Evolutionary conservation across 176 grass and related monocot genomes (phyloP).

Genomic region (Dactylis glomerata): DNA sequence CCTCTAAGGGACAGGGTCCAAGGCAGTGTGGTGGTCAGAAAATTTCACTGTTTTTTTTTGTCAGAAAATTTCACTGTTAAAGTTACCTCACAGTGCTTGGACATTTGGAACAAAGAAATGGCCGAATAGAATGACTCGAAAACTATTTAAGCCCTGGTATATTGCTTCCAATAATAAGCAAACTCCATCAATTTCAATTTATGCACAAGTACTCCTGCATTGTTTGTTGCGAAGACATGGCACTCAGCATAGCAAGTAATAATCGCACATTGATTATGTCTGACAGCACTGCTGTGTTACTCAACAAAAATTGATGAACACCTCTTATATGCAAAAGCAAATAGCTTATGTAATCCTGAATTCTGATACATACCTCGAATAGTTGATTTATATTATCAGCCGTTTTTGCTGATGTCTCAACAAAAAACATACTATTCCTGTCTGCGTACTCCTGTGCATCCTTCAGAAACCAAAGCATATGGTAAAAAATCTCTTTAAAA

Average conservation of each 20-base stretch:
- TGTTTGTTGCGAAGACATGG: not conserved
- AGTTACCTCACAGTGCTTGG: not conserved
- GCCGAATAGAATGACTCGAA: not conserved
- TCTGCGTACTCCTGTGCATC: slow-evolving; percentile 64
- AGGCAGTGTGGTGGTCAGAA: not conserved
- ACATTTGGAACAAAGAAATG: not conserved
- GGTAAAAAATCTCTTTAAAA: slow-evolving; percentile 6
- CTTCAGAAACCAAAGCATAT: slow-evolving; percentile 40
- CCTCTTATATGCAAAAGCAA: not conserved
- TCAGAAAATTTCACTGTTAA: no score
- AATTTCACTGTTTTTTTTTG: no score
- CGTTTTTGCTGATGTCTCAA: slow-evolving; percentile 90
- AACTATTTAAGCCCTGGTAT: no score
- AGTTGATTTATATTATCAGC: no score
- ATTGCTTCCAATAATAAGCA: not conserved
- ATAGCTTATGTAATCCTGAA: not conserved
- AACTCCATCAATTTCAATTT: not conserved
- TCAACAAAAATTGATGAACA: not conserved
- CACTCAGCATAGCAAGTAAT: not conserved
- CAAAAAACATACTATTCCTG: slow-evolving; percentile 76
- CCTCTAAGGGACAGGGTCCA: not conserved
- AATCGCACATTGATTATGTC: no score
- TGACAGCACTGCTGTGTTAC: no score
- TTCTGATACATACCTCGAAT: slow-evolving; percentile 59
- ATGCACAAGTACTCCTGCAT: not conserved